These are phyloP conservation scores for Phialophora chinensis DNA, from an alignment of 2,329 filamentous ascomycete species.

Conservation along the genomic window DNA sequence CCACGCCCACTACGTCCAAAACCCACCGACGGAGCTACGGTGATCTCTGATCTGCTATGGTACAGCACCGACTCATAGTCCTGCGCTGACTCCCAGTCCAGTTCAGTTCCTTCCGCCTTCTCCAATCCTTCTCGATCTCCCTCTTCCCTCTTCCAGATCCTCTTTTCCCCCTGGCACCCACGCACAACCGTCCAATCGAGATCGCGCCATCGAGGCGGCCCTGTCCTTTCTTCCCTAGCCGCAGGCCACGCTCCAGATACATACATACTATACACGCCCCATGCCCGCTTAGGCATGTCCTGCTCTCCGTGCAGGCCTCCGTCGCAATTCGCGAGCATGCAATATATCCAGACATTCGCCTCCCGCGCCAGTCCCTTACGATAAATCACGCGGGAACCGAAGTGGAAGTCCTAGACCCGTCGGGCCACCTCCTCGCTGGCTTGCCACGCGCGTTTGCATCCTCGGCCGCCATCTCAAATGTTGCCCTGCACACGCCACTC, in stretches of 20 bases:
- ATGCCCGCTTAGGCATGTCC: conserved; percentile 32
- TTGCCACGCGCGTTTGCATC: conserved; percentile 21
- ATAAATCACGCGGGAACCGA: conserved; percentile 12
- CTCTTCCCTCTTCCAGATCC: conserved; percentile 23
- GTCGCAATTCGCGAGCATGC: conserved; percentile 31
- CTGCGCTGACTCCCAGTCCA: conserved; percentile 18
- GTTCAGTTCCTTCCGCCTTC: conserved; percentile 9
- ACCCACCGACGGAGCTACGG: conserved; percentile 7
- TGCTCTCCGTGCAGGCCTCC: conserved; percentile 24
- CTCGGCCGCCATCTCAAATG: conserved; percentile 27
- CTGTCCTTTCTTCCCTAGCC: conserved; percentile 21
- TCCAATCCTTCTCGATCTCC: conserved; percentile 26
- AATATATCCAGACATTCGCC: conserved; percentile 24
- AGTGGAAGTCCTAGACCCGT: conserved; percentile 18
- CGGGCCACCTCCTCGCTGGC: conserved; percentile 13
- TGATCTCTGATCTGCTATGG: conserved; percentile 15
- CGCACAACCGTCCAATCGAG: conserved; percentile 10
- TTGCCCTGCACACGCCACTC: conserved; percentile 26
- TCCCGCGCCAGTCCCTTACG: conserved; percentile 13
- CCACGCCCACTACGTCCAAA: not conserved
- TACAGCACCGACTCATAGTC: not conserved
- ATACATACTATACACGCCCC: conserved; percentile 21
- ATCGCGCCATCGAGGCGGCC: conserved; percentile 6
- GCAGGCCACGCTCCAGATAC: conserved; percentile 12
- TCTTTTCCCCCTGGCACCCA: conserved; percentile 16